Base-by-base conservation (phyloP, 495 filamentous ascomycete species). In the Entonaema liquescens region DNA sequence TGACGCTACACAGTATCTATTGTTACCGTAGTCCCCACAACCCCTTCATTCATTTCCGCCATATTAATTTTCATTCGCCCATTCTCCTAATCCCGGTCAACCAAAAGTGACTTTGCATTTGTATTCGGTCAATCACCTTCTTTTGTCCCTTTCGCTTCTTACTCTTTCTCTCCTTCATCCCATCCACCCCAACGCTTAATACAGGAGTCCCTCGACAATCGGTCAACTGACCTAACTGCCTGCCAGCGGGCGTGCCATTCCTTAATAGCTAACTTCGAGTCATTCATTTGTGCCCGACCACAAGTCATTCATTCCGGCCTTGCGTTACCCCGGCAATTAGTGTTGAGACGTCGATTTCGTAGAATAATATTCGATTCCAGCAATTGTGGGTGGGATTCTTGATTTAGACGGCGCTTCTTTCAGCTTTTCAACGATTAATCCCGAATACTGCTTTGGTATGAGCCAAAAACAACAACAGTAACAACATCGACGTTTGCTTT, bases 181-280 rank as follows among this genome's bases (percentile, higher is more conserved):
- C 68, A 67, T 68, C 71, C 64, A 67, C 74, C 67, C 67, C 68
- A 74, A 56, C 67, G 57, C 63, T 67, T 75, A 65, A 64, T 68
- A 38, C 62, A 70, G 71, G 61, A 76, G 69, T 74, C 67, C 67
- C 64, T 74, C 69, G 73, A 74, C 73, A 76, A 74, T 65, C 71
- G 62, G 62, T 68, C 71, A 61, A 44, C 55, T 19, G 65, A 68
- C 72, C 68, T 56, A 68, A 76, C 72, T 72, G 78, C 80, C 79
- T 81, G 80, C 80, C 78, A 81, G 79, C 79, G 74, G 82, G 82
- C 81, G 77, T 78, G 78, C 77, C 82, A 76, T 80, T 84, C 83
- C 62, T 84, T 85, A 62, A 76, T 47, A 73, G 65, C 67, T 69
- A 77, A 73, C 74, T 65, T 77, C 62, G 57, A 74, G 77, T 77